A percentile compares a stretch with the other conserved stretches of the same genome.
phyloP scores from a whole-genome alignment of 1,139 yeast genomes.

The Maudiozyma humilis region DNA sequence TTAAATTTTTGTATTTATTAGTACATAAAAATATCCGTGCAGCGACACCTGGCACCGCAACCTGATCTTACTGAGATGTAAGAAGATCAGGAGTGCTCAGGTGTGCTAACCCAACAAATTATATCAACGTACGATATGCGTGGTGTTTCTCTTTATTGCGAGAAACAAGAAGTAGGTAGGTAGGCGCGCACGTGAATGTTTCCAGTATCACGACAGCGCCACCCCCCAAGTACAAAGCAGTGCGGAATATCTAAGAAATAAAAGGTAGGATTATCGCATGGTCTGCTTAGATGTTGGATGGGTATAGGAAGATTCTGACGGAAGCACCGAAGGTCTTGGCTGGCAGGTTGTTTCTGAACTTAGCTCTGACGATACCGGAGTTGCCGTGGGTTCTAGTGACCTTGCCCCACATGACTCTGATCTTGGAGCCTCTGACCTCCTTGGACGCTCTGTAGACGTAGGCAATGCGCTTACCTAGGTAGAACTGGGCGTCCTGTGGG shows the following conservation, averaged over 20 bases:
- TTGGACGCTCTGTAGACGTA: conserved; percentile 98
- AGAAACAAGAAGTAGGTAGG: too few species aligned
- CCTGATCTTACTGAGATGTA: too few species aligned
- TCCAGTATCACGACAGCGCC: too few species aligned
- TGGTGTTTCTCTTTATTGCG: too few species aligned
- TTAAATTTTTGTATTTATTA: too few species aligned
- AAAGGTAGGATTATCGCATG: too few species aligned
- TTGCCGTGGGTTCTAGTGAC: conserved; percentile 97
- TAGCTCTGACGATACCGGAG: conserved; percentile 97
- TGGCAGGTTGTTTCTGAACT: conserved; percentile 98
- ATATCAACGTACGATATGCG: neutral
- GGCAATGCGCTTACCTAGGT: conserved; percentile 98
- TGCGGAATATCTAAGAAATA: neutral
- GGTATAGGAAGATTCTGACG: conserved; percentile 99
- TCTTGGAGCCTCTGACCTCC: conserved; percentile 97
- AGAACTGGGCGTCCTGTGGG: conserved; percentile 93
- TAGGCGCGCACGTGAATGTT: too few species aligned
- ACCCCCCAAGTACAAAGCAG: too few species aligned
- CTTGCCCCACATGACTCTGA: conserved; percentile 99
- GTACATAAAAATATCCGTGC: neutral
- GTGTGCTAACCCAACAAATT: neutral
- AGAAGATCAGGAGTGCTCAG: too few species aligned
- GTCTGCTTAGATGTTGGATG: conserved; percentile 85
- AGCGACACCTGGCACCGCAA: too few species aligned
- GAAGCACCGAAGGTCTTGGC: conserved; percentile 99